Base-by-base conservation (phyloP, 2,329 filamentous ascomycete species). In the Aureobasidium sp. region DNA sequence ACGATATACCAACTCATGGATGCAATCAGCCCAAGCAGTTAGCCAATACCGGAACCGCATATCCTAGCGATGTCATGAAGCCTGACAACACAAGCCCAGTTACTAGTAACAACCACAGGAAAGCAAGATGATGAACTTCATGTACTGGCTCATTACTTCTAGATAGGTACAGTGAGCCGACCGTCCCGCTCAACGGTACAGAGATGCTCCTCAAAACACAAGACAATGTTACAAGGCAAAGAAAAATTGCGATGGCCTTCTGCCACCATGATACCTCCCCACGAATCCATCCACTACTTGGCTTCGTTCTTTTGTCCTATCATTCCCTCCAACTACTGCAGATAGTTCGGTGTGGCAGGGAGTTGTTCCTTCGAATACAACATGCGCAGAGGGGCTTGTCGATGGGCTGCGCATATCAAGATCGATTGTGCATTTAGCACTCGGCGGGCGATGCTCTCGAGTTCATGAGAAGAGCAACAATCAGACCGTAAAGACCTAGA, bases 381-480 rank as follows among this genome's bases (percentile, higher is more conserved):
- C 58, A 61, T 61, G 58, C 58, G 58, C 45, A 30, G 25, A 36
- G 11, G 5, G 5, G 39, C 39, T 61, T 61, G 58, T 61, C 58
- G 29, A 53, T 37, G 49, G 25, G n/a, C 21, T 27, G 32, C 58
- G 58, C 58, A 61, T 61, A 30, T 53, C 36, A 61, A 45, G 39
- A 10, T 50, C 36, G 59, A 62, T 64, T 10, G 36, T 57, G 49
- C 37, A 32, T 55, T 63, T 47, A 53, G 51, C 85, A 85, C 78
- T 88, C 91, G 64, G 68, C 74, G 69, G 81, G 82, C 71, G 86
- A 78, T 41, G 88, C 89, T 82, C 94, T 95, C 63, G 94, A 96
- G 89, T 97, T 99, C 95, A 99, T 99, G 75, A 99, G 87, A 74
- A 99, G 89, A 67, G 94, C 94, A 69, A 99, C 94, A 76, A 99